phyloP scores from a whole-genome alignment of 495 filamentous ascomycete species.

The Podospora fimiseda region DNA sequence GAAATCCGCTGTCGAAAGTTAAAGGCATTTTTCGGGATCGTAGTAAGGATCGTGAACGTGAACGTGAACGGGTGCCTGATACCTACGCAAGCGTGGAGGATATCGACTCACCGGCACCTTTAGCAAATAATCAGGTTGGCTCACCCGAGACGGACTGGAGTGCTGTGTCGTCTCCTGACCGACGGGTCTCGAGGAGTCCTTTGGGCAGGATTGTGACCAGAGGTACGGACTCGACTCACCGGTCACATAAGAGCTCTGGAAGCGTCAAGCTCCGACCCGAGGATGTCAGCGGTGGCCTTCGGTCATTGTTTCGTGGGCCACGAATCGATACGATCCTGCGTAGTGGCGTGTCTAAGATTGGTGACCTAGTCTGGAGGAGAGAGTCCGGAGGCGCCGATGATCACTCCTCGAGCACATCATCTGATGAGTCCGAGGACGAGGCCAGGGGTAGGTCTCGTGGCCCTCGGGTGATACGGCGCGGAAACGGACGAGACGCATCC shows the following conservation, averaged over 20 bases:
- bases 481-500: constrained; percentile 14
- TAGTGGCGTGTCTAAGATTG: constrained; percentile 43
- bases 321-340: constrained; percentile 44
- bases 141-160: constrained; percentile 22
- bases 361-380: constrained; percentile 43
- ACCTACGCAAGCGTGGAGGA: constrained; percentile 19
- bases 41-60: too few species aligned
- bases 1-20: constrained; percentile 41
- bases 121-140: constrained; percentile 13
- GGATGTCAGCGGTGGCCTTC: constrained; percentile 33
- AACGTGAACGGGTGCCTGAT: constrained; percentile 28
- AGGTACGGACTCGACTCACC: constrained; percentile 29
- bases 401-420: constrained; percentile 28
- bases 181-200: constrained; percentile 34
- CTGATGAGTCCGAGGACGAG: constrained; percentile 37
- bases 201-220: constrained; percentile 25
- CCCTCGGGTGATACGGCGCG: constrained; percentile 10
- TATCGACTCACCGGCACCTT: constrained; percentile 16
- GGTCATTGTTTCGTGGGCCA: constrained; percentile 39
- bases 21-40: constrained; percentile 44
- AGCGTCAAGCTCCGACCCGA: constrained; percentile 35
- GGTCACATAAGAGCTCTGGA: constrained; percentile 34
- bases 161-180: constrained; percentile 20
- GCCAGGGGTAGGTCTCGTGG: constrained; percentile 27
- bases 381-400: constrained; percentile 25